Evolutionary conservation across 371 early-diverging fungal genomes (phyloP).

Genomic region (Zopfochytrium polystomum): DNA sequence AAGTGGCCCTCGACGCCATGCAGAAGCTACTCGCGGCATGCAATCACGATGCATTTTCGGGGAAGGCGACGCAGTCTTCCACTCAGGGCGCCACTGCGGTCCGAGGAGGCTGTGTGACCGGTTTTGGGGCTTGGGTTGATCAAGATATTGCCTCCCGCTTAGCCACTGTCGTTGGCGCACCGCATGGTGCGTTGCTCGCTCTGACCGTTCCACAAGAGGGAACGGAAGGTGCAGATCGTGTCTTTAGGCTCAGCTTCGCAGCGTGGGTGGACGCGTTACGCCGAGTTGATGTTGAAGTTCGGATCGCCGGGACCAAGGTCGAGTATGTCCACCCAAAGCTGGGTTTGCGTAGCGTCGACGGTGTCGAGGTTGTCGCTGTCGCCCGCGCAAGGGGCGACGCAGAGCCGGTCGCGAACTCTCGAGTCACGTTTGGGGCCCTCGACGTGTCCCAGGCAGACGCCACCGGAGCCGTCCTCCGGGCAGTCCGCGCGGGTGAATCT

Average conservation of each 20-base stretch:
- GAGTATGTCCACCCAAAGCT: neutral
- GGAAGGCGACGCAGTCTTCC: no score
- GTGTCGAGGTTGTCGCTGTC: constrained; percentile 1
- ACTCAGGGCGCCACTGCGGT: no score
- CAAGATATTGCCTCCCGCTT: constrained; percentile 9
- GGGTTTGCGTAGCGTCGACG: neutral
- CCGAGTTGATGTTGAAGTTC: neutral
- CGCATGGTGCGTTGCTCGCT: constrained; percentile 7
- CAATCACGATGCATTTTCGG: no score
- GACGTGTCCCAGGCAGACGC: constrained; percentile 1
- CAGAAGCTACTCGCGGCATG: neutral
- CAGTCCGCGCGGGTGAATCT: constrained; percentile 9
- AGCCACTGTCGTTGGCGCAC: constrained; percentile 8
- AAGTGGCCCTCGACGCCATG: neutral
- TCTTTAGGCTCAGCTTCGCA: constrained; percentile 4
- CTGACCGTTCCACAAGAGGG: constrained; percentile 9
- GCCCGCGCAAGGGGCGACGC: neutral
- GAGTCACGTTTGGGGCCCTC: constrained; percentile 7
- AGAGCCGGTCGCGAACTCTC: no score
- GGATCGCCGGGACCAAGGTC: constrained; percentile 2
- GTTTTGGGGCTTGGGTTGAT: constrained; percentile 14
- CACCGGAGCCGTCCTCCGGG: neutral
- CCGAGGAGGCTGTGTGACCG: constrained; percentile 8
- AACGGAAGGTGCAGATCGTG: constrained; percentile 9
- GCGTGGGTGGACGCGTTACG: constrained; percentile 16